Conservation (phyloP, 352 stramenopile species). For the Hyaloperonospora brassicae region DNA sequence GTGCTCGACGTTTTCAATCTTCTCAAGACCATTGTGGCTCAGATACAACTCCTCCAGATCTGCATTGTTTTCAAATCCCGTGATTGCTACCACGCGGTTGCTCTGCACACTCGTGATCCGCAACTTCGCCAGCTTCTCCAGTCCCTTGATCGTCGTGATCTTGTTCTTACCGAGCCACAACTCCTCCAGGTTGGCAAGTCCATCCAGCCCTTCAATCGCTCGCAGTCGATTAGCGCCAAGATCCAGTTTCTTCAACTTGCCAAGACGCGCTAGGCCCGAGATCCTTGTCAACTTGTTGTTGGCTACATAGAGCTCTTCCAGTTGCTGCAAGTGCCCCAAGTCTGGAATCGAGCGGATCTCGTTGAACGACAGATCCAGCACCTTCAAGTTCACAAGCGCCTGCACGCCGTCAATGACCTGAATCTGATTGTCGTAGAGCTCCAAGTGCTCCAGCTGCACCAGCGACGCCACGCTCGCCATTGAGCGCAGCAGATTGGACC, state of each 20-base stretch:
- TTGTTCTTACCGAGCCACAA: constrained; percentile 99
- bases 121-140: constrained; percentile 86
- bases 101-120: constrained; percentile 87
- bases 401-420: constrained; percentile 68
- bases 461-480: constrained; percentile 67
- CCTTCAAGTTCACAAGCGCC: constrained; percentile 51
- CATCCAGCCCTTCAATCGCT: constrained; percentile 88
- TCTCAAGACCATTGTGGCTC: constrained; percentile 94
- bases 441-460: constrained; percentile 83
- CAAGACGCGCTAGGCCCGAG: constrained; percentile 79
- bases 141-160: constrained; percentile 88
- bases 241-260: constrained; percentile 91
- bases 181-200: constrained; percentile 87
- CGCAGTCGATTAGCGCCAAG: constrained; percentile 94
- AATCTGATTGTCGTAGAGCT: constrained; percentile 98
- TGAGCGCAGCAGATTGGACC: constrained; percentile 72
- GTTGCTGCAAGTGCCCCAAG: constrained; percentile 62
- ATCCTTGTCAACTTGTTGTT: constrained; percentile 98
- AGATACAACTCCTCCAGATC: constrained; percentile 96
- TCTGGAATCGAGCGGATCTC: constrained; percentile 89
- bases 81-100: constrained; percentile 92
- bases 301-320: constrained; percentile 91
- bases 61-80: constrained; percentile 83
- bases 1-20: constrained; percentile 63
- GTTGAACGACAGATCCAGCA: constrained; percentile 96